Base-by-base conservation (phyloP, 345 rosid species). In the Euphorbia pulcherrima region DNA sequence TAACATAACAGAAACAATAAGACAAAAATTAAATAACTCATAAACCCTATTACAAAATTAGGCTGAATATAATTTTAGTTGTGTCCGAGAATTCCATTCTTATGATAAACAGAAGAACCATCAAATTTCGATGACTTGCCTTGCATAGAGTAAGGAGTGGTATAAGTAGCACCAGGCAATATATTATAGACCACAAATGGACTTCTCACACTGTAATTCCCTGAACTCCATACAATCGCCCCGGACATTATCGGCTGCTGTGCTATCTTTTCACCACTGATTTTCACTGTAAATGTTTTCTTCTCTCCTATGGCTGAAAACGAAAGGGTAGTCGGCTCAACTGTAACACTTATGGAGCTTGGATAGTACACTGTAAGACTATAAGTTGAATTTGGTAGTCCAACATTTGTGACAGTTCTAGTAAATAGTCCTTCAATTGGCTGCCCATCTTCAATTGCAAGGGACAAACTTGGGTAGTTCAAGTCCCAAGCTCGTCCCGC, bases 401-500 rank as follows among this genome's bases (percentile, higher is more conserved):
- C 86, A 14, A 85, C 89, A 55, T 85, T 85, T 52, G 85, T 81
- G 0, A 82, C 81, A 26, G 82, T 85, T 76, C 85, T 72, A 11
- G 77, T 68, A 60, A 81, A 79, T 8, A 63, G 56, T 14, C 65
- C 72, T 1, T 60, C 5, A 37, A 80, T 75, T 60, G 60, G 62
- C 27, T 66, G 46, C 1, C 82, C 80, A 28, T 82, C 84, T 68
- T 52, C 75, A 1, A 80, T 27, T 3, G 84, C 80, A 2, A 80
- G 3, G 5, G 78, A 68, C 68, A 84, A 77, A 26, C 83, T 74
- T 2, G 86, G 86, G 50, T 77, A 80, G 66, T 84, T 80, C 6
- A 84, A 77, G 62, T 84, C 80, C 81, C 83, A 78, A 12, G 78
- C 84, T 54, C 74, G 70, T 63, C 79, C 82, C 5, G 68, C 74